These are phyloP conservation scores for Blakeslea trispora DNA, from an alignment of 371 early-diverging fungal species.

Conservation along the genomic window DNA sequence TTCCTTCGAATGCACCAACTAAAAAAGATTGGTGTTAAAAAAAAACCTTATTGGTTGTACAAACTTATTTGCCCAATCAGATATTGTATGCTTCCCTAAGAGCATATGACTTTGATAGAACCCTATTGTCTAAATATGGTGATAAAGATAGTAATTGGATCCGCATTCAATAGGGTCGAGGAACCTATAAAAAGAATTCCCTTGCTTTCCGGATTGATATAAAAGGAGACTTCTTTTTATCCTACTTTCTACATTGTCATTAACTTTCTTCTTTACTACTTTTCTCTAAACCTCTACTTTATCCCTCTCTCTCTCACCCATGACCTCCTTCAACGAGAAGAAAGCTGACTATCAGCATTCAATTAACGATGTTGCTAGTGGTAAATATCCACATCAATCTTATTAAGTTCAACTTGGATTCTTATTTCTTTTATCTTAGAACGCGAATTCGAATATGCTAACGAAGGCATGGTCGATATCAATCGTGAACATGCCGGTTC, in stretches of 20 bases:
- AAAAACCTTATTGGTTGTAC: neutral
- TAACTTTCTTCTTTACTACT: neutral
- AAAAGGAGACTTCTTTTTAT: neutral
- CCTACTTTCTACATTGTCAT: neutral
- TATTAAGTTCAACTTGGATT: neutral
- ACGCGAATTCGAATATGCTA: conserved; percentile 16
- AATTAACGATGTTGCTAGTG: conserved; percentile 13
- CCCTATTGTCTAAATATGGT: conserved; percentile 4
- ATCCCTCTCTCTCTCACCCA: neutral
- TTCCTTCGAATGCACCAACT: neutral
- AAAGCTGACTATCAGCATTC: conserved; percentile 16
- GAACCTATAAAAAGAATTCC: neutral
- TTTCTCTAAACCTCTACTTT: neutral
- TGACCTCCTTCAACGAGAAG: conserved; percentile 14
- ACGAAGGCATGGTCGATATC: conserved; percentile 18
- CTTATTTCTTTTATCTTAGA: conserved; percentile 3
- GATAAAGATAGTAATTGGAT: conserved; percentile 10
- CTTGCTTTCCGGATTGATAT: neutral
- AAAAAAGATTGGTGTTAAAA: neutral
- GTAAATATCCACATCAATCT: neutral
- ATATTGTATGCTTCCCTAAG: neutral
- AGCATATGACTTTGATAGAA: conserved; percentile 17
- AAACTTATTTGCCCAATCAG: neutral
- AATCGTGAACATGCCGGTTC: conserved; percentile 29
- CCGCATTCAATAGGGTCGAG: conserved; percentile 6